Base-by-base conservation (phyloP, 352 stramenopile genomes). In the Globisporangium rhizosaccharum region DNA sequence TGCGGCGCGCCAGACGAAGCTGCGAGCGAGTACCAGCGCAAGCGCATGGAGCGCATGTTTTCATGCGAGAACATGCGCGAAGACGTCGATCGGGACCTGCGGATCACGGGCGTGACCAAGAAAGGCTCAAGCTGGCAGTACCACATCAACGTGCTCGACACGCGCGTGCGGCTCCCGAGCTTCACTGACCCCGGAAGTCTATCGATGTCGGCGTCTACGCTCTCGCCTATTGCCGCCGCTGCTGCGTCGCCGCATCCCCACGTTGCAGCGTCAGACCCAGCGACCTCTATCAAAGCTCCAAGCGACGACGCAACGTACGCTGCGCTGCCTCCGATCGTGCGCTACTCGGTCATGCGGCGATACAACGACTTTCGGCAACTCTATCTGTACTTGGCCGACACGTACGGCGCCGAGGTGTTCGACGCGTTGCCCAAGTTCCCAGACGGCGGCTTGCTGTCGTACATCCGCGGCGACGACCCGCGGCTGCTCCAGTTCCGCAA, bases 341-440 rank as follows among this genome's bases (percentile, higher is more conserved):
- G 82, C 18, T 91, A 91, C 70, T 88, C 82, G 10, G 82, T 89
- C 62, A 87, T 87, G 74, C 71, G 82, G 17, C 68, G 82, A 14
- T 91, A 90, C 73, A 91, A 80, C 52, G 82, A 91, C 62, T 91
- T 91, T 58, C 82, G 79, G 8, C 73, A 76, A 45, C 63, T 91
- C 10, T 80, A 87, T 58, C 65, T 75, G 28, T 81, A 82, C 57
- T 60, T 91, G 37, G 61, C 85, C 14, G 74, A 86, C 48, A 76
- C 66, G 4, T 79, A 74, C 33, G 68, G 73, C 36, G 55, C 63
- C 17, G 67, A 74, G 7, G 28, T 88, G 25, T 50, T 75, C 3
- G 75, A 87, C 36, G 58, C 56, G 46, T 61, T 91, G 51, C 82
- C 79, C 25, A 76, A 73, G 56, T 91, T 91, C 52, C 82, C 82